Conservation (phyloP, 2,329 filamentous ascomycete genomes). For the Arthrobotrys conoides region DNA sequence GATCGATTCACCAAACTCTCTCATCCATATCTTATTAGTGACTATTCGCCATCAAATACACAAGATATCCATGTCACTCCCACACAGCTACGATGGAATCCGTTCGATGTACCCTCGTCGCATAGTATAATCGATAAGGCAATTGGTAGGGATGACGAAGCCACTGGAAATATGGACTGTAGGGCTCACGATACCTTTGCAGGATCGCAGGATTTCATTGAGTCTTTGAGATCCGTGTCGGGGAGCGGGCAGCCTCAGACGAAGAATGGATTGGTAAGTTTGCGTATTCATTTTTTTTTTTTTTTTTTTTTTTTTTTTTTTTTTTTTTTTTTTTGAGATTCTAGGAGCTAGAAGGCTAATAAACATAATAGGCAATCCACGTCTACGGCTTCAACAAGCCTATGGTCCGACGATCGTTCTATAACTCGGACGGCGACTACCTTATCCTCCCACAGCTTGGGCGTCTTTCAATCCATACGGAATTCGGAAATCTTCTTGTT, state of each 20-base stretch:
- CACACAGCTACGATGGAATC: constrained; percentile 85
- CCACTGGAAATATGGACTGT: neutral
- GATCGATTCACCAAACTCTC: constrained; percentile 51
- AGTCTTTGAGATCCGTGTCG: constrained; percentile 78
- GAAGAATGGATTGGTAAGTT: constrained; percentile 76
- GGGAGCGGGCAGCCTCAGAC: constrained; percentile 83
- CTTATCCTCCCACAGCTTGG: constrained; percentile 83
- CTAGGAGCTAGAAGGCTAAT: neutral
- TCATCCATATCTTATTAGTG: constrained; percentile 69
- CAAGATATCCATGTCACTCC: constrained; percentile 80
- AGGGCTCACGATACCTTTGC: constrained; percentile 66
- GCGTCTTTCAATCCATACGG: constrained; percentile 80
- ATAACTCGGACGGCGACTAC: constrained; percentile 85
- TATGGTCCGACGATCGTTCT: constrained; percentile 85
- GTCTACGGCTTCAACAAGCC: constrained; percentile 83
- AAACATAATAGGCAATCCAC: constrained; percentile 74
- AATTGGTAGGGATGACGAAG: constrained; percentile 35
- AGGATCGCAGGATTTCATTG: constrained; percentile 74
- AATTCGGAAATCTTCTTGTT: constrained; percentile 79
- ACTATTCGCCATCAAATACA: constrained; percentile 63
- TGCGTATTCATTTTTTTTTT: too few species aligned
- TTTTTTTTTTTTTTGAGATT: neutral
- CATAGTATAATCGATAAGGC: constrained; percentile 44
- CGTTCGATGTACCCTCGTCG: constrained; percentile 76
- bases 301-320: too few species aligned